Evolutionary conservation across 306 rosid species (phyloP).

Genomic region (Glycine tomentella): DNA sequence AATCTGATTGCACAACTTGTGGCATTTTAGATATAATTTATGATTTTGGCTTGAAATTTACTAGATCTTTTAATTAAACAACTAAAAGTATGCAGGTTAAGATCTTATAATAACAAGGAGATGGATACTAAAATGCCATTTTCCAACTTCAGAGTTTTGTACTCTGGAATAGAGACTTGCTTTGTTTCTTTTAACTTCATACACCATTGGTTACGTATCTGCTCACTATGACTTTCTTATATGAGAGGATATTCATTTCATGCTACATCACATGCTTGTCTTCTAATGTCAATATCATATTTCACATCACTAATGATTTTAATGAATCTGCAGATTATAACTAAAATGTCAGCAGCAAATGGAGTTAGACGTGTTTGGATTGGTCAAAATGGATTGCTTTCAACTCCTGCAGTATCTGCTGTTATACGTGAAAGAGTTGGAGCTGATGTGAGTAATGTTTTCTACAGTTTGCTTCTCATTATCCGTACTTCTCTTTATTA

Average conservation of each 20-base stretch:
- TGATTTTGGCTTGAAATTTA: slow-evolving; percentile 8
- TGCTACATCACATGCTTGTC: slow-evolving; percentile 18
- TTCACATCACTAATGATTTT: slow-evolving; percentile 21
- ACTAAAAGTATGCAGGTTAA: background rate
- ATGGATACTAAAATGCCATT: slow-evolving; percentile 16
- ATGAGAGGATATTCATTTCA: slow-evolving; percentile 7
- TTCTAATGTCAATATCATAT: slow-evolving; percentile 21
- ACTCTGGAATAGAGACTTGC: background rate
- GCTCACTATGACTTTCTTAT: slow-evolving; percentile 6
- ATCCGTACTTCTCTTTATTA: slow-evolving; percentile 4
- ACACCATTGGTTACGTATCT: slow-evolving; percentile 18
- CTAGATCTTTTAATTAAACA: slow-evolving; percentile 12
- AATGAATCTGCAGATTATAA: slow-evolving; percentile 71
- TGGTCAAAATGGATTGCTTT: slow-evolving; percentile 95
- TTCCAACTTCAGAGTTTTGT: slow-evolving; percentile 17
- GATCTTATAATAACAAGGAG: slow-evolving; percentile 10
- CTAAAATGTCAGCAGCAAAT: slow-evolving; percentile 93
- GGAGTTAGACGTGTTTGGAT: slow-evolving; percentile 93
- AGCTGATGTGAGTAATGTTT: slow-evolving; percentile 70
- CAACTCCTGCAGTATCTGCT: slow-evolving; percentile 99
- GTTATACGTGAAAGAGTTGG: slow-evolving; percentile 96
- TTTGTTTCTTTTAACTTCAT: slow-evolving; percentile 37
- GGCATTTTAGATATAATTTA: background rate
- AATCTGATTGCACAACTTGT: slow-evolving; percentile 24
- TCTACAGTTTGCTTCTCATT: slow-evolving; percentile 13